A percentile compares a stretch with the other conserved stretches of the same genome.
Evolutionary conservation across 1,284 basidiomycete genomes (phyloP).

Genomic region (Rhodotorula sp.): DNA sequence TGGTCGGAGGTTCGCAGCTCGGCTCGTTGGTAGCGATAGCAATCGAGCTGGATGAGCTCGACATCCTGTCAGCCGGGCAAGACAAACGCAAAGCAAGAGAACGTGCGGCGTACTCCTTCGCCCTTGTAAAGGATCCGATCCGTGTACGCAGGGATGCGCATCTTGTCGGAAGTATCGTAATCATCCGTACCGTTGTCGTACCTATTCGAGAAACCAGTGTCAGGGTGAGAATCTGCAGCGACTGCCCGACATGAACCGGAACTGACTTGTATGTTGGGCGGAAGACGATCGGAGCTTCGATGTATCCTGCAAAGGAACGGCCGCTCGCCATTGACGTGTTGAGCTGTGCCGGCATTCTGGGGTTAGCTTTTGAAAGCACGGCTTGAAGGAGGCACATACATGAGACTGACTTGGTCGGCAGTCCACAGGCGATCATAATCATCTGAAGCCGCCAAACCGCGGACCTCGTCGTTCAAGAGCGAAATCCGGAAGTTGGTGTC

Average conservation of each 20-base stretch:
- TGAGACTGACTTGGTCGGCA: conserved; percentile 70
- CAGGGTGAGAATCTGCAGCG: no score
- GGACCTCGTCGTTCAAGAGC: conserved; percentile 74
- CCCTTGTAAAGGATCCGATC: conserved; percentile 90
- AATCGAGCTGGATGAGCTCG: conserved; percentile 42
- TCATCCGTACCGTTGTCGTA: conserved; percentile 60
- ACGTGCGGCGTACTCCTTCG: conserved; percentile 56
- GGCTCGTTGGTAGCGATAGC: conserved; percentile 58
- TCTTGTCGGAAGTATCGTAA: conserved; percentile 96
- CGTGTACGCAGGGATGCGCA: conserved; percentile 96
- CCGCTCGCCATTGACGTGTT: conserved; percentile 54
- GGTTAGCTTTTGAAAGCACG: background rate
- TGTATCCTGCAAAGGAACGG: conserved; percentile 75
- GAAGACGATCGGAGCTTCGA: conserved; percentile 85
- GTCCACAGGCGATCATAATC: conserved; percentile 71
- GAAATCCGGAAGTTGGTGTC: conserved; percentile 94
- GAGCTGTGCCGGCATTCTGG: conserved; percentile 2
- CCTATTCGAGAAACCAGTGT: conserved; percentile 4
- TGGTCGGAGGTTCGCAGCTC: conserved; percentile 90
- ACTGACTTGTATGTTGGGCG: conserved; percentile 65
- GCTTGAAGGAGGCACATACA: background rate
- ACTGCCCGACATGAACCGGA: no score
- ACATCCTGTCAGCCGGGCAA: conserved; percentile 2
- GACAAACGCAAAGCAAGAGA: background rate
- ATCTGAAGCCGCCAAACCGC: conserved; percentile 61